Base-by-base conservation (phyloP, 2,329 filamentous ascomycete species). In the Aureobasidium sp. region DNA sequence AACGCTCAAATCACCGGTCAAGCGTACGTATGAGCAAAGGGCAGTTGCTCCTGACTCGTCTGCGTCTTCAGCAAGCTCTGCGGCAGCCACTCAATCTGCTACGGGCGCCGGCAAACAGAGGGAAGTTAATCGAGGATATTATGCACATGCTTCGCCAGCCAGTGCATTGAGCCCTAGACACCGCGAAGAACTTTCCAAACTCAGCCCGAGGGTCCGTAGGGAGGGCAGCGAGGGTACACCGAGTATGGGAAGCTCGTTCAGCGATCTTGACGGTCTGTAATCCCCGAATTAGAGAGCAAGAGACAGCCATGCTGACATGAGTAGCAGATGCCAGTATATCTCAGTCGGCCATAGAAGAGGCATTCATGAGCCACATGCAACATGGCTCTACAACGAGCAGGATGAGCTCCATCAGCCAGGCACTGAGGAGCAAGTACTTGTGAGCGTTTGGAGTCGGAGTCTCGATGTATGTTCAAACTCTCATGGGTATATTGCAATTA, bases 231-330 rank as follows among this genome's bases (percentile, higher is more conserved):
- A 91, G 64, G 87, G 87, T 14, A 87, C 86, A 14, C 88, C 87
- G 1, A 91, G 88, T 67, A 91, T 91, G 85, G 88, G 89, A 1
- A 93, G 89, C 72, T 92, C 89, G 68, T 94, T 91, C 68, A 93
- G 89, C 73, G 90, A 94, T 75, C 80, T 95, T 47, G 90, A 93
- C 71, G 89, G 88, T 82, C 72, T 44, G 29, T 32, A 6, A 25
- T 7, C 21, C 10, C 2, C 8, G 21, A 16, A 25, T 13, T 14
- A 4, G 21, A 44, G 21, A 7, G 16, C 5, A 4, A 27, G n/a
- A 34, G 49, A 34, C 16, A 13, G n/a, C 6, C 30, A 30, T n/a
- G 51, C 60, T 62, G 29, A 62, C n/a, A 34, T 21, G 4, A 21
- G n/a, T 2, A 8, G 14, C 64, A 89, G 89, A 92, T 78, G 85